Base-by-base conservation (phyloP, 2,329 filamentous ascomycete species). In the Orbilia javanica region DNA sequence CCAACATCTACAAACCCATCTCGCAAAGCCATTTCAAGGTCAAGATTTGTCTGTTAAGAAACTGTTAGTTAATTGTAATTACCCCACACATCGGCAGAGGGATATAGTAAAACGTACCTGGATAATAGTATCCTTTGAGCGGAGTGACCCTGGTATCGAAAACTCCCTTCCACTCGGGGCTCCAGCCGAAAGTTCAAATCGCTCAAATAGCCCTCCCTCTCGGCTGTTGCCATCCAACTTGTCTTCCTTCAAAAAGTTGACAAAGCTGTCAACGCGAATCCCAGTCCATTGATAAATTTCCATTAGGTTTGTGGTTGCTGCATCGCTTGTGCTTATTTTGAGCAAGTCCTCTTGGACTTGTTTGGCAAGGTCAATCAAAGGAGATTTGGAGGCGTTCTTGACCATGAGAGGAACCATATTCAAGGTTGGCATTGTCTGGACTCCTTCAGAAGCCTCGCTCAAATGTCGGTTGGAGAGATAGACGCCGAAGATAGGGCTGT, bases 201-300 rank as follows among this genome's bases (percentile, higher is more conserved):
- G 55, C 11, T 67, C 74, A 55, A 78, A 78, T 11, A 71, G n/a
- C 11, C 67, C 67, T 3, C 52, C 42, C 18, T 53, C 46, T 42
- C 67, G 70, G 29, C 67, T 57, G 27, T 50, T 64, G 6, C 67
- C 67, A 53, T 78, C 75, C 18, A 66, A 4, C 18, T 39, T 67
- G 25, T 79, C 75, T 18, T 79, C 69, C 44, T 66, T 79, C 46
- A 74, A 52, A 60, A 97, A 96, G 83, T 97, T 97, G 81, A 97
- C 89, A 84, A 93, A 95, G 0, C 88, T 90, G 80, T 92, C 88
- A 0, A 97, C 83, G 67, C 84, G 86, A 1, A 93, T 84, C 0
- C 91, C 91, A 0, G 92, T 95, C 93, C 93, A 97, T 15, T 87
- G 83, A 20, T 86, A 84, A 42, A 97, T 90, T 83, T 97, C 90